phyloP scores from a whole-genome alignment of 148 eudicot species.

The Chenopodium quinoa region DNA sequence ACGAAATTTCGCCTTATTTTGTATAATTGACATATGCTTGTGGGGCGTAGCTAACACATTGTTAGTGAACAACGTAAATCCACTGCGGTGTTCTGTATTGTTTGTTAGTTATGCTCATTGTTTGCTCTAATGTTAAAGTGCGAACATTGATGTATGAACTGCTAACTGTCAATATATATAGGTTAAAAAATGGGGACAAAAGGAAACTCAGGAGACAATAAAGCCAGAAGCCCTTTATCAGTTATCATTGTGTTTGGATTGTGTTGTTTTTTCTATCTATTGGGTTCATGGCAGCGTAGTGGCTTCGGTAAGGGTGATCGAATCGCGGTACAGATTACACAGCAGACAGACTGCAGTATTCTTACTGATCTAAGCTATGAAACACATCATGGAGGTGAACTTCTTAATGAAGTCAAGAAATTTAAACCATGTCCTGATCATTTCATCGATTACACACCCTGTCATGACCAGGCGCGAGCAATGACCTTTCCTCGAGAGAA shows the following conservation, averaged over 20 bases:
- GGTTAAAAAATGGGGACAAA: constrained; percentile 42
- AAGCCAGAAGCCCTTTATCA: constrained; percentile 36
- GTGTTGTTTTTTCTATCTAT: constrained; percentile 42
- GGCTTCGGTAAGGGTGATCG: constrained; percentile 54
- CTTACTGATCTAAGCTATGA: constrained; percentile 35
- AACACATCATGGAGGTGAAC: constrained; percentile 36
- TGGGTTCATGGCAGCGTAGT: constrained; percentile 56
- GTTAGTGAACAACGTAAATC: too few species aligned
- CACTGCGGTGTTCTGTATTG: too few species aligned
- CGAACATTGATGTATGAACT: not conserved
- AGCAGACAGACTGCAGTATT: constrained; percentile 41
- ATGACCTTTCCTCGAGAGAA: constrained; percentile 52
- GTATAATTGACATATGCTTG: too few species aligned
- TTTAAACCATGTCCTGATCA: constrained; percentile 39
- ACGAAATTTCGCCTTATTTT: too few species aligned
- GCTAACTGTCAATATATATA: not conserved
- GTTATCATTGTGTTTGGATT: constrained; percentile 38
- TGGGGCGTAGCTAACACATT: too few species aligned
- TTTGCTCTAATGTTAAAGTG: not conserved
- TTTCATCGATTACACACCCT: constrained; percentile 46
- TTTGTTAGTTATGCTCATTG: not conserved
- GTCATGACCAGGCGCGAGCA: constrained; percentile 53
- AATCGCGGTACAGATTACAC: constrained; percentile 40
- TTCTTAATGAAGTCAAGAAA: constrained; percentile 23
- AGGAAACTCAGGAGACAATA: constrained; percentile 46